Evolutionary conservation across 768 basidiomycete genomes (phyloP).

Genomic region (Agrocybe pediades): DNA sequence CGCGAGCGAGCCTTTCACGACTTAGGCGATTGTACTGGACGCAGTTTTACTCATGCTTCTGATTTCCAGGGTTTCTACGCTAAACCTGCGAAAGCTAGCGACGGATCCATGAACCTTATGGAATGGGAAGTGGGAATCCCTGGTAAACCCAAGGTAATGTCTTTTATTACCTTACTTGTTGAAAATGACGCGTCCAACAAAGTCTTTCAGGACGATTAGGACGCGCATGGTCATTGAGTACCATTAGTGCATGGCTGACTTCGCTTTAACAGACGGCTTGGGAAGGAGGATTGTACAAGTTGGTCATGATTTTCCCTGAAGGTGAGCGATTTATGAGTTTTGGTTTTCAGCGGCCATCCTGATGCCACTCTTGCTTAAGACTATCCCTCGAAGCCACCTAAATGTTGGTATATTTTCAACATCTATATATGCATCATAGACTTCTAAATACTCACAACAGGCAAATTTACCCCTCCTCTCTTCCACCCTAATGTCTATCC

Average conservation of each 20-base stretch:
- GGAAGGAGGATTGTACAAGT: conserved; percentile 95
- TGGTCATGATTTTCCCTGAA: conserved; percentile 95
- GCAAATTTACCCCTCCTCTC: conserved; percentile 94
- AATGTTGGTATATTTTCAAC: conserved; percentile 56
- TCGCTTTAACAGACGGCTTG: conserved; percentile 74
- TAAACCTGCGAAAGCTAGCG: conserved; percentile 84
- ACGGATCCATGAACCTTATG: conserved; percentile 95
- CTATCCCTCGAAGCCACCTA: conserved; percentile 94
- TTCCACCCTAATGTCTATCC: conserved; percentile 99
- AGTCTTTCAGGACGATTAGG: conserved; percentile 1
- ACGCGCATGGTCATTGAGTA: conserved; percentile 12
- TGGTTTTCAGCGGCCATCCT: not conserved
- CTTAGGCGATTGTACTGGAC: not conserved
- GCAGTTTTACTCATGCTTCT: not conserved
- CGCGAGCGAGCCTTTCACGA: not conserved
- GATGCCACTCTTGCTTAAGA: conserved; percentile 44
- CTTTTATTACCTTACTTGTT: conserved; percentile 6
- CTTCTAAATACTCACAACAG: conserved; percentile 40
- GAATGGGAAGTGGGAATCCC: conserved; percentile 99
- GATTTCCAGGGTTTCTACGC: conserved; percentile 89
- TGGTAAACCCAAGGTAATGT: conserved; percentile 82
- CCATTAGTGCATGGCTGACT: conserved; percentile 2
- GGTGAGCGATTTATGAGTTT: conserved; percentile 47
- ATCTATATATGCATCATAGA: not conserved
- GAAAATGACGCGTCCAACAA: conserved; percentile 13